phyloP scores from a whole-genome alignment of 139 green algal genomes.

The Chlorella sp. region DNA sequence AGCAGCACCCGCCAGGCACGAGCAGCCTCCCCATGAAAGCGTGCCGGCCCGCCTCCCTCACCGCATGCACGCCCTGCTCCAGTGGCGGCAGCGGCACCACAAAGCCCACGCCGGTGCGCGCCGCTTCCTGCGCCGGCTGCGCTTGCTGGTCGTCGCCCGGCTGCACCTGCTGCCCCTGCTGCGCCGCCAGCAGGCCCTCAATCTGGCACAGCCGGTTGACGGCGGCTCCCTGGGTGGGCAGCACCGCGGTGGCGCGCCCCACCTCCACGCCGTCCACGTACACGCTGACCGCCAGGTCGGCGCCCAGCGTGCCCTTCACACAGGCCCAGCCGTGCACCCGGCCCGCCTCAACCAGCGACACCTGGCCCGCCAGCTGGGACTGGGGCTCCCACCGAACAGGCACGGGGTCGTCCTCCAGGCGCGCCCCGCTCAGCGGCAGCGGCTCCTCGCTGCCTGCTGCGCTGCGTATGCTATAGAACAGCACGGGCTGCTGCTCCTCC shows the following conservation, averaged over 20 bases:
- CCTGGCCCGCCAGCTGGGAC: conserved; percentile 45
- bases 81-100: conserved; percentile 53
- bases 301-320: not conserved
- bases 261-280: conserved; percentile 60
- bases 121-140: not conserved
- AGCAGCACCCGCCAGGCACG: too few relatives aligned
- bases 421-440: conserved; percentile 36
- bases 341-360: conserved; percentile 55
- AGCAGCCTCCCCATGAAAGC: too few relatives aligned
- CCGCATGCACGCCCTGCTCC: conserved; percentile 48
- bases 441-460: not conserved
- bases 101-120: conserved; percentile 46
- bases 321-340: conserved; percentile 59
- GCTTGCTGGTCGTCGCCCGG: not conserved
- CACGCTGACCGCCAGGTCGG: conserved; percentile 37
- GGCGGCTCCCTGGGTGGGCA: conserved; percentile 34
- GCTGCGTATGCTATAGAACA: conserved; percentile 57
- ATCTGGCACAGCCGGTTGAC: conserved; percentile 51
- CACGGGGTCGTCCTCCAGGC: conserved; percentile 30
- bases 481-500: conserved; percentile 18
- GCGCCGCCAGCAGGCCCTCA: conserved; percentile 5
- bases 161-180: conserved; percentile 33
- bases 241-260: conserved; percentile 24
- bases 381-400: conserved; percentile 14
- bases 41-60: too few relatives aligned